Conservation (phyloP, 352 stramenopile species). For the Phytophthora hybrid region DNA sequence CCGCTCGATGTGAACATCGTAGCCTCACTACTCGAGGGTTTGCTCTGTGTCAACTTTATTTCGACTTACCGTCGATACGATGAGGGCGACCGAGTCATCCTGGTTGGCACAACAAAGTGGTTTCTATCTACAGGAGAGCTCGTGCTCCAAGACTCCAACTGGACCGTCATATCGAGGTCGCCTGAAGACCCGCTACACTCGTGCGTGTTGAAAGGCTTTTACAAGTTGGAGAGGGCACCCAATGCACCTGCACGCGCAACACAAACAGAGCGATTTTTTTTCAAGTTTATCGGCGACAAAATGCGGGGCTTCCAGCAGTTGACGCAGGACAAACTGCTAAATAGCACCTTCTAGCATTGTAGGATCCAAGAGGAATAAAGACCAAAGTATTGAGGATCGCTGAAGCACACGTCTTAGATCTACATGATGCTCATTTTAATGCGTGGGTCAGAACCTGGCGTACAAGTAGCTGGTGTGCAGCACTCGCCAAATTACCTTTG, state of each 20-base stretch:
- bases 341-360: not conserved
- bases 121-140: constrained; percentile 26
- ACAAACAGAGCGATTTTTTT: constrained; percentile 9
- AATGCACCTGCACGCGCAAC: not conserved
- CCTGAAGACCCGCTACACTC: not conserved
- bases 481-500: too few relatives aligned
- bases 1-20: constrained; percentile 27
- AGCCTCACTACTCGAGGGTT: constrained; percentile 16
- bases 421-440: too few relatives aligned
- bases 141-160: constrained; percentile 32
- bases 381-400: too few relatives aligned
- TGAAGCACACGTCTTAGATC: too few relatives aligned
- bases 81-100: constrained; percentile 19
- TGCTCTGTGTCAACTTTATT: not conserved
- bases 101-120: constrained; percentile 26
- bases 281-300: constrained; percentile 13
- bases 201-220: constrained; percentile 24
- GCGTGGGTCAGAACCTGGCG: too few relatives aligned
- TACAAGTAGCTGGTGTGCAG: too few relatives aligned
- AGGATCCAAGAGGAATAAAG: too few relatives aligned
- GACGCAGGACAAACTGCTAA: not conserved
- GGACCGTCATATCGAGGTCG: constrained; percentile 25
- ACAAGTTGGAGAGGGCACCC: constrained; percentile 16
- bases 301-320: constrained; percentile 14
- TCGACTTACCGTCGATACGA: constrained; percentile 30